Conservation (phyloP, 352 stramenopile species). For the Pythium phragmiticola region DNA sequence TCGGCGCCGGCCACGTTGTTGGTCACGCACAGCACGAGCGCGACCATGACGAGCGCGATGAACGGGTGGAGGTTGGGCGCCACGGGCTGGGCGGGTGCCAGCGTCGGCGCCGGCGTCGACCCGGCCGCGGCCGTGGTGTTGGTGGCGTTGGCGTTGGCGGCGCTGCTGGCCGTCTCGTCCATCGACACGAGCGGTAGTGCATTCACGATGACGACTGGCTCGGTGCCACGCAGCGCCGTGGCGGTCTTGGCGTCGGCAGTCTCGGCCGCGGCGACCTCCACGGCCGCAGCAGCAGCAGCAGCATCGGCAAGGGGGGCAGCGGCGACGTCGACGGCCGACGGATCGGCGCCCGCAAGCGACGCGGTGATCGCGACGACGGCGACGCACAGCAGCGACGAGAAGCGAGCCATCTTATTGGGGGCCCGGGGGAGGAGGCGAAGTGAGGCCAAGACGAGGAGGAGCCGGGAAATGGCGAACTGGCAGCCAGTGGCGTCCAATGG, state of each 20-base stretch:
- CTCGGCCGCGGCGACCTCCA: not conserved
- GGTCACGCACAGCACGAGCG: constrained; percentile 23
- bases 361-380: constrained; percentile 9
- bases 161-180: constrained; percentile 26
- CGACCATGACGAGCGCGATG: constrained; percentile 20
- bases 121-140: not conserved
- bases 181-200: constrained; percentile 23
- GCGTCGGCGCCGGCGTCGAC: not conserved
- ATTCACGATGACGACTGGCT: constrained; percentile 8
- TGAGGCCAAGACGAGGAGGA: not conserved
- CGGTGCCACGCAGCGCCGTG: constrained; percentile 10
- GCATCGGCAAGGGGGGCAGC: not conserved
- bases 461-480: constrained; percentile 6
- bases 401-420: constrained; percentile 8
- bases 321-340: not conserved
- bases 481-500: constrained; percentile 1
- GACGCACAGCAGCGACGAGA: constrained; percentile 13
- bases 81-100: not conserved
- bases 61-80: constrained; percentile 17
- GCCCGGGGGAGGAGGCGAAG: too few relatives aligned
- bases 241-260: not conserved
- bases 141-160: not conserved
- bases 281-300: not conserved
- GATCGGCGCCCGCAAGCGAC: constrained; percentile 9
- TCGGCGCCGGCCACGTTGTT: constrained; percentile 9